A percentile compares a stretch with the other conserved stretches of the same genome.
phyloP scores from a whole-genome alignment of 257 asterid genomes.

The Fraxinus quadrangulata region DNA sequence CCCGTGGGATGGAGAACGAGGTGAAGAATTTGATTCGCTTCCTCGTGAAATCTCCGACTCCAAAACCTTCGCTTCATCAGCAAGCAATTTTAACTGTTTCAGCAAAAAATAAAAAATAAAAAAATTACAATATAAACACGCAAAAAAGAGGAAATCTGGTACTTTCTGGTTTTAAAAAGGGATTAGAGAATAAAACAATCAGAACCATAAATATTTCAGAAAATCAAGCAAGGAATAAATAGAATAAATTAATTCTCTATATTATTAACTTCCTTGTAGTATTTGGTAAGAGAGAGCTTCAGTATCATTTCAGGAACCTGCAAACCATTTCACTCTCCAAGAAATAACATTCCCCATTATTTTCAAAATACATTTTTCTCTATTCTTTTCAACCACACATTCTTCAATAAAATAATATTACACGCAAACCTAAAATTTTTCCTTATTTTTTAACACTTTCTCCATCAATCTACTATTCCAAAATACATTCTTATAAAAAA shows the following conservation, averaged over 20 bases:
- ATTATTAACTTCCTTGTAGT: too few relatives aligned
- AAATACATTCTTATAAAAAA: too few relatives aligned
- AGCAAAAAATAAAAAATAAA: conserved; percentile 11
- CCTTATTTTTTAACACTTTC: too few relatives aligned
- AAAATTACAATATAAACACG: not conserved
- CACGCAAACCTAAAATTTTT: too few relatives aligned
- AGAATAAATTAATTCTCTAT: not conserved
- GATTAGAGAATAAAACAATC: not conserved
- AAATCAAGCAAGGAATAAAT: not conserved
- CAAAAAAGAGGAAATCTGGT: not conserved
- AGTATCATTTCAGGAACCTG: not conserved
- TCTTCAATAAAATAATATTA: too few relatives aligned
- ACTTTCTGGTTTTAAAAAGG: not conserved
- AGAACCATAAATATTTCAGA: not conserved
- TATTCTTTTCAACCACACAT: too few relatives aligned
- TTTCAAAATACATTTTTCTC: too few relatives aligned
- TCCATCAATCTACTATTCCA: too few relatives aligned
- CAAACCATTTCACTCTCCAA: not conserved
- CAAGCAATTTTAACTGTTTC: conserved; percentile 69
- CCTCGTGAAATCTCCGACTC: conserved; percentile 53
- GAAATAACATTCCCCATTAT: not conserved
- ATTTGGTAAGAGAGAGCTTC: not conserved
- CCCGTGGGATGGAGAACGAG: conserved; percentile 62
- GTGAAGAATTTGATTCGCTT: conserved; percentile 52
- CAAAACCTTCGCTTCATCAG: conserved; percentile 71